Evolutionary conservation across 2,329 filamentous ascomycete genomes (phyloP).

Genomic region (Fusarium sulawesiense): DNA sequence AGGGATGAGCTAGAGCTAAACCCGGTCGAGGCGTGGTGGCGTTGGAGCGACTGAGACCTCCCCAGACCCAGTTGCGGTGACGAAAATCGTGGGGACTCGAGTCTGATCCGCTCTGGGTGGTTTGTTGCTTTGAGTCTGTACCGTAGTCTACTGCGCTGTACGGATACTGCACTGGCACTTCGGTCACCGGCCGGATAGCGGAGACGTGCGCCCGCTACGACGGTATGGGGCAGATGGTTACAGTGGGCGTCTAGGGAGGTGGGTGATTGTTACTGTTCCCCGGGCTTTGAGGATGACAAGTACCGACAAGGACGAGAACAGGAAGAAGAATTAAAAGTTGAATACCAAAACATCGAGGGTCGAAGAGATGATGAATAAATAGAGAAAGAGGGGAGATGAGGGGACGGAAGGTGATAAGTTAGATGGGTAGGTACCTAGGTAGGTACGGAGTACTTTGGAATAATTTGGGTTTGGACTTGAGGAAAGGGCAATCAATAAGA

Average conservation of each 20-base stretch:
- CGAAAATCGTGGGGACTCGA: constrained; percentile 45
- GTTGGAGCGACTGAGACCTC: constrained; percentile 35
- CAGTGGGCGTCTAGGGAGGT: constrained; percentile 27
- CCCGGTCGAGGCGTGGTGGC: constrained; percentile 46
- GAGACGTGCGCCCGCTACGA: constrained; percentile 33
- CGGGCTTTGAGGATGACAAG: constrained; percentile 6
- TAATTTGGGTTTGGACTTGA: constrained; percentile 14
- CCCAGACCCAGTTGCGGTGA: constrained; percentile 45
- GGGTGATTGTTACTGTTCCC: constrained; percentile 15
- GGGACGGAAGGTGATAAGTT: neutral
- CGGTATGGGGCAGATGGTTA: constrained; percentile 30
- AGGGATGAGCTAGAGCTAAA: constrained; percentile 40
- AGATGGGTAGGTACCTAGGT: neutral
- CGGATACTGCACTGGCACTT: constrained; percentile 29
- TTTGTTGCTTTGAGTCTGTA: constrained; percentile 4
- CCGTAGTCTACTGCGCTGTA: neutral
- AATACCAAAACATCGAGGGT: neutral
- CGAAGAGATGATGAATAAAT: constrained; percentile 3
- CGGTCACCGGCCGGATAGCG: constrained; percentile 40
- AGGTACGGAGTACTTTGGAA: constrained; percentile 1
- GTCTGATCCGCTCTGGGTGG: constrained; percentile 12
- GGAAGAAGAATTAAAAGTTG: constrained; percentile 1
- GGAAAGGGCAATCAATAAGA: constrained; percentile 14
- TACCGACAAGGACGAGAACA: neutral
- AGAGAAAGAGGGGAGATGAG: constrained; percentile 6